Evolutionary conservation across 2,329 filamentous ascomycete species (phyloP).

Genomic region (Scytalidium lignicola): DNA sequence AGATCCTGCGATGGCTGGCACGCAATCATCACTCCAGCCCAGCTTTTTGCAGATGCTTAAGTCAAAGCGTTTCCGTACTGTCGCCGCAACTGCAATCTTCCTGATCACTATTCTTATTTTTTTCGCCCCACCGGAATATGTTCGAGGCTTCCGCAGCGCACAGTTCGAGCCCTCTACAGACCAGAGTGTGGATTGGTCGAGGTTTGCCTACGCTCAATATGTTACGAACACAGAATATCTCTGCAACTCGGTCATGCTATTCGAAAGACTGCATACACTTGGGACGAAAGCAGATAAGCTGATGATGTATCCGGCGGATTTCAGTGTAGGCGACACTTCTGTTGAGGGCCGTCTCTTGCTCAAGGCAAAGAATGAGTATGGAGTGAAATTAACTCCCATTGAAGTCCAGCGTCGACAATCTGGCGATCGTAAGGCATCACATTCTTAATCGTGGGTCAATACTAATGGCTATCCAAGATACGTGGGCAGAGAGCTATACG

Average conservation of each 20-base stretch:
- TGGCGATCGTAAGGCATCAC: constrained; percentile 5
- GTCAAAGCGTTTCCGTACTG: no score
- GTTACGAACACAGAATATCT: constrained; percentile 42
- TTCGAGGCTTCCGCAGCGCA: no score
- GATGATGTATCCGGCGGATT: constrained; percentile 35
- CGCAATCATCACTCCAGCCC: no score
- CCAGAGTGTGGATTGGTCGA: constrained; percentile 31
- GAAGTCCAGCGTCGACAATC: constrained; percentile 23
- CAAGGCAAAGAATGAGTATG: constrained; percentile 42
- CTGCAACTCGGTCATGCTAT: constrained; percentile 47
- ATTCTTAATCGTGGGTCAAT: not conserved
- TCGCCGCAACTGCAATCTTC: no score
- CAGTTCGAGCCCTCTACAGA: no score
- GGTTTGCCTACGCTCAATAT: constrained; percentile 45
- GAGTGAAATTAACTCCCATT: constrained; percentile 43
- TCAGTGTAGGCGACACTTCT: constrained; percentile 20
- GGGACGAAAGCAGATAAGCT: constrained; percentile 38
- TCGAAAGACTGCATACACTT: constrained; percentile 37
- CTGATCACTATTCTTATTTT: no score
- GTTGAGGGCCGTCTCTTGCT: constrained; percentile 39
- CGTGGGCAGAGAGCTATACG: constrained; percentile 50
- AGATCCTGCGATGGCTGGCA: no score
- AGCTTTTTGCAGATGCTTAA: no score
- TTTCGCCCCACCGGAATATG: no score
- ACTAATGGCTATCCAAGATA: constrained; percentile 29